Evolutionary conservation across 768 basidiomycete species (phyloP).

Genomic region (Pleurotus eryngii): DNA sequence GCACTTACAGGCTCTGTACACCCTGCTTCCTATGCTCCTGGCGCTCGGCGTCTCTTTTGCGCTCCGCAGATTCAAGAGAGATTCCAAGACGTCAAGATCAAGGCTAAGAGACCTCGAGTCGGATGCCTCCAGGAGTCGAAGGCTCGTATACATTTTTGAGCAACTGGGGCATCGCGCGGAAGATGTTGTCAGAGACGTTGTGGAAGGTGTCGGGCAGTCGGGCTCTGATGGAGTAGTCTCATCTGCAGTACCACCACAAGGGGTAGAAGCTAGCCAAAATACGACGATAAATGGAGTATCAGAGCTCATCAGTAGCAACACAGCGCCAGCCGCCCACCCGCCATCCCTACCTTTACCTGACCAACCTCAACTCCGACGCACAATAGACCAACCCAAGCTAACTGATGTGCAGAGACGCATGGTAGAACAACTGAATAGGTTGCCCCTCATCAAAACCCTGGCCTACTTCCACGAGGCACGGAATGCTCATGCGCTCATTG

Average conservation of each 20-base stretch:
- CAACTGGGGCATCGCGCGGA: not conserved
- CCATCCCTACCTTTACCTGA: not conserved
- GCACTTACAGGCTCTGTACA: not conserved
- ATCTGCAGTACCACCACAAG: constrained; percentile 2
- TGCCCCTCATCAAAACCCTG: constrained; percentile 68
- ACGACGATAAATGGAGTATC: not conserved
- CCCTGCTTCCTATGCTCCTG: not conserved
- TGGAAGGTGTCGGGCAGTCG: constrained; percentile 24
- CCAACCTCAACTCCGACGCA: not conserved
- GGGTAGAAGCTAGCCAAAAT: not conserved
- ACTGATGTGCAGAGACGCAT: constrained; percentile 57
- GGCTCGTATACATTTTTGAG: constrained; percentile 10
- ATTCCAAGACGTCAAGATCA: not conserved
- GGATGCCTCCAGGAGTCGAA: constrained; percentile 18
- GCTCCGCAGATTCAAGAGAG: constrained; percentile 4
- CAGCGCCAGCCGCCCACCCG: not conserved
- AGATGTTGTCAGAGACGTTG: not conserved
- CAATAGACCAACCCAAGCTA: constrained; percentile 40
- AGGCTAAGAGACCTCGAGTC: constrained; percentile 3
- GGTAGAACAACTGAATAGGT: constrained; percentile 55
- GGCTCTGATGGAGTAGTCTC: constrained; percentile 10
- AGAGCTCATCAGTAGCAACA: not conserved
- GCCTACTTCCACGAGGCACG: constrained; percentile 55
- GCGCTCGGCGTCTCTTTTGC: not conserved
- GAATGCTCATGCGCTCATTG: constrained; percentile 70